Base-by-base conservation (phyloP, 768 basidiomycete species). In the Trametes maxima region DNA sequence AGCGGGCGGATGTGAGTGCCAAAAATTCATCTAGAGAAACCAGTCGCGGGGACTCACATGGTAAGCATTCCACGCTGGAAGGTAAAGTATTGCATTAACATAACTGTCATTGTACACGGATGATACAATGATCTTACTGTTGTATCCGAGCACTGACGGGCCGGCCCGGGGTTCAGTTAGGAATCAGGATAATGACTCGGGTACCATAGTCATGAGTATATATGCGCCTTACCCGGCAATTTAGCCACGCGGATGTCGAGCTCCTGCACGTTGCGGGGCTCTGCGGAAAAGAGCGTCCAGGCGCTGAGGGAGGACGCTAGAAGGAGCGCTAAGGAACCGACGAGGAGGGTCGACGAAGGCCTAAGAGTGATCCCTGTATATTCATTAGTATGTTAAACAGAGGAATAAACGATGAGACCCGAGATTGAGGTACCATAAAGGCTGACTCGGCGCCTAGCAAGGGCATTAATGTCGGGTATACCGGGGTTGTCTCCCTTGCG, bases 31-130 rank as follows among this genome's bases (percentile, higher is more conserved):
- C 21, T 11, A 13, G 11, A 4, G 51, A 53, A 10, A n/a, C 17
- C 37, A 16, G 25, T n/a, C n/a, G n/a, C n/a, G 28, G 25, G 8
- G n/a, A 66, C 79, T 54, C 61, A 86, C 85, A 65, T 86, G 80
- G 69, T 84, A 87, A 7, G 85, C 87, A 69, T 88, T 88, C 87
- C 87, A 88, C 6, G 87, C 87, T 88, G 50, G 37, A 33, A 4
- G 35, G 25, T 2, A 22, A 65, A 19, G 55, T 50, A 68, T 39
- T 24, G 43, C 53, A 10, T 21, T 17, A 17, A 17, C 37, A 44
- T 57, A 35, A 62, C 17, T 40, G 21, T 19, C 45, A 22, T 37
- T 66, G 16, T 6, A 28, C 5, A 35, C 11, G 17, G 2, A 44
- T 17, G 10, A 40, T 11, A 36, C 14, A 42, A 54, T 52, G 21